A percentile compares a stretch with the other conserved stretches of the same genome.
Conservation (phyloP, 768 basidiomycete species). For the Phaeotremella skinneri region DNA sequence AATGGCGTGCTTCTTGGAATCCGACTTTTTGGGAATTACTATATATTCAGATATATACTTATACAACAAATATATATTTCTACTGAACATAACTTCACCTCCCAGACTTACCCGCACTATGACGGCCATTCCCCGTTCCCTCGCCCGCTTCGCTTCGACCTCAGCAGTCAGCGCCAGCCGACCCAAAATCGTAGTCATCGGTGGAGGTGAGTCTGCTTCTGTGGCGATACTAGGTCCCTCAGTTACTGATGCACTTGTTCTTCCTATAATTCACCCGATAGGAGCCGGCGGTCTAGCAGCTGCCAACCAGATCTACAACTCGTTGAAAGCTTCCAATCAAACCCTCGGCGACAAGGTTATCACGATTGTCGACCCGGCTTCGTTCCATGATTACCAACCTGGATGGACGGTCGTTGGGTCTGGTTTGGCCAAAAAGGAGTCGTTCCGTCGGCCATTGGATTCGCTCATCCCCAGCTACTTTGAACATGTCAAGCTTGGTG, state of each 20-base stretch:
- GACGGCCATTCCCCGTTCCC: background rate
- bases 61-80: background rate
- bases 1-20: too few species aligned
- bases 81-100: background rate
- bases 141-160: constrained; percentile 42
- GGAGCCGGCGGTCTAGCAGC: constrained; percentile 78
- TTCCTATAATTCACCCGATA: constrained; percentile 44
- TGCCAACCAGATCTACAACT: constrained; percentile 81
- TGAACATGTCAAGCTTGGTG: constrained; percentile 67
- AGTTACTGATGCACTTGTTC: constrained; percentile 1
- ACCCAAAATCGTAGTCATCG: constrained; percentile 81
- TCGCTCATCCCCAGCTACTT: constrained; percentile 74
- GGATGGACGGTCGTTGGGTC: constrained; percentile 95
- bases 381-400: constrained; percentile 82
- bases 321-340: constrained; percentile 70
- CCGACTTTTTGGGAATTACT: background rate
- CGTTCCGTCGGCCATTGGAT: constrained; percentile 63
- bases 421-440: constrained; percentile 68
- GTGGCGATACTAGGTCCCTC: background rate
- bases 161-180: constrained; percentile 45
- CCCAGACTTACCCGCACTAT: background rate
- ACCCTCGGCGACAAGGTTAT: constrained; percentile 71
- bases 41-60: background rate
- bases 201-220: constrained; percentile 65
- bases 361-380: constrained; percentile 66